phyloP scores from a whole-genome alignment of 805 yeast genomes.

The Kockiozyma suomiensis region DNA sequence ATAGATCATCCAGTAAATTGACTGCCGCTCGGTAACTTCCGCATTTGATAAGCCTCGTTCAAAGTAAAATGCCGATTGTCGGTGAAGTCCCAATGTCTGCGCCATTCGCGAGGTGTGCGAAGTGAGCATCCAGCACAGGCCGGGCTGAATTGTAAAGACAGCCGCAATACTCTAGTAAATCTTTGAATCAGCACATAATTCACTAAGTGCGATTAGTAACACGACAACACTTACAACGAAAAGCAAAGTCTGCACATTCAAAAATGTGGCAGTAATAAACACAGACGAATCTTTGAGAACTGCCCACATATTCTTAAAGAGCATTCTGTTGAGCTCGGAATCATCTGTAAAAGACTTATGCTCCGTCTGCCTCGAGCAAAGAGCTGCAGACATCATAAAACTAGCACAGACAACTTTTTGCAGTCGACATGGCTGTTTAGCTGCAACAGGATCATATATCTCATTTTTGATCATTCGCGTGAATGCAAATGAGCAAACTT shows the following conservation, averaged over 20 bases:
- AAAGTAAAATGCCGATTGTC: slow-evolving; percentile 17
- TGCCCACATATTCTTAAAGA: slow-evolving; percentile 15
- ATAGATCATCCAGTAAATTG: slow-evolving; percentile 12
- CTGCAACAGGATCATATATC: slow-evolving; percentile 1
- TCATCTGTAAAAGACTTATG: slow-evolving; percentile 5
- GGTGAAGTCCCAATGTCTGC: slow-evolving; percentile 21
- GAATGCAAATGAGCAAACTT: slow-evolving; percentile 11
- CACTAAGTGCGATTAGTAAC: not conserved
- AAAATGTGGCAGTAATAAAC: slow-evolving; percentile 15
- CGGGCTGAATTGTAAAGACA: slow-evolving; percentile 7
- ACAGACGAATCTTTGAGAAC: slow-evolving; percentile 16
- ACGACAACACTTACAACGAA: slow-evolving; percentile 2
- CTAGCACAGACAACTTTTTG: slow-evolving; percentile 21
- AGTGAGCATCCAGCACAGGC: slow-evolving; percentile 18
- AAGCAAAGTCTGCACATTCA: slow-evolving; percentile 16
- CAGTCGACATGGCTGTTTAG: not conserved
- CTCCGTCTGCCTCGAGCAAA: slow-evolving; percentile 9
- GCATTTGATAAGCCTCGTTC: slow-evolving; percentile 9
- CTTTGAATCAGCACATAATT: too few species aligned
- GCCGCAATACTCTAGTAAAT: not conserved
- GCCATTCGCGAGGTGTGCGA: slow-evolving; percentile 16
- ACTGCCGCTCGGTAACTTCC: slow-evolving; percentile 20
- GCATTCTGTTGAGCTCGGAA: not conserved
- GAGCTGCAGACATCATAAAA: slow-evolving; percentile 8
- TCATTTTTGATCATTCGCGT: slow-evolving; percentile 8